A percentile compares a stretch with the other conserved stretches of the same genome.
phyloP scores from a whole-genome alignment of 352 stramenopile genomes.

The Elongisporangium prolatum region DNA sequence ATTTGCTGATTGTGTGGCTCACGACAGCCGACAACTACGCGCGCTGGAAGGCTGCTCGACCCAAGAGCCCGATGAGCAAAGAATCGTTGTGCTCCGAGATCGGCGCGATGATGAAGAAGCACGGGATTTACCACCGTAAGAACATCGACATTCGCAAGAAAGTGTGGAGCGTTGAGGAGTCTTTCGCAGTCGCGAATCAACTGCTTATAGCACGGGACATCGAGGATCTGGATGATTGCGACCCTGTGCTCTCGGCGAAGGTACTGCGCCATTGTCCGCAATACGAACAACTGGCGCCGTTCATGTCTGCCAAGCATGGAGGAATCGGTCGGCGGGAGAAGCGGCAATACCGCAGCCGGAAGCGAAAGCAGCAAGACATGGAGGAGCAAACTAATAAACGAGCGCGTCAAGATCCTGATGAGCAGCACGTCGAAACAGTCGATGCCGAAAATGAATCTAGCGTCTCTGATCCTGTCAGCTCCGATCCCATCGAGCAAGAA shows the following conservation, averaged over 20 bases:
- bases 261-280: neutral
- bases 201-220: neutral
- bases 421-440: neutral
- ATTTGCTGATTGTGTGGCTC: slow-evolving; percentile 32
- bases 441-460: neutral
- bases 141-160: neutral
- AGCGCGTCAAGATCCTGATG: too few species aligned
- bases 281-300: neutral
- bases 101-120: neutral
- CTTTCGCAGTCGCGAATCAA: neutral
- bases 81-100: neutral
- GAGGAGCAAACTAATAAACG: neutral
- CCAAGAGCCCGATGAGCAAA: neutral
- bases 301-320: neutral
- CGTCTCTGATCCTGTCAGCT: neutral
- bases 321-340: neutral
- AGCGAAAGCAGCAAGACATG: neutral
- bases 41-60: slow-evolving; percentile 7
- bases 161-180: neutral
- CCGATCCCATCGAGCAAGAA: neutral
- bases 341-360: neutral
- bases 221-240: neutral
- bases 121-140: neutral
- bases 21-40: slow-evolving; percentile 21
- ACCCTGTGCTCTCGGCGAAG: neutral